Evolutionary conservation across 805 yeast species (phyloP).

Genomic region (Groenewaldozyma salmanticensis): DNA sequence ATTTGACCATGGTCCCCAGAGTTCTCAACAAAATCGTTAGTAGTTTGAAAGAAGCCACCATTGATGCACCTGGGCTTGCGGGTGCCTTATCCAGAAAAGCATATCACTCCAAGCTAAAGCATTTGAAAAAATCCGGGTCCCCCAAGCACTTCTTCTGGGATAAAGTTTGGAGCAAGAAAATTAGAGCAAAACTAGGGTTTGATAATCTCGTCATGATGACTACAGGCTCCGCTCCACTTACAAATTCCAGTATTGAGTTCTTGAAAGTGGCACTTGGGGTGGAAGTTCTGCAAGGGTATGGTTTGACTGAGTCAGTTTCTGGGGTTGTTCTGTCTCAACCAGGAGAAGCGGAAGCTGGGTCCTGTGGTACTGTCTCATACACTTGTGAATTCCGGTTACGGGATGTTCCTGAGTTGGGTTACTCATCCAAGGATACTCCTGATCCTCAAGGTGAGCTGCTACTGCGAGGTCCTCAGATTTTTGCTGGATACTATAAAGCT

Average conservation of each 20-base stretch:
- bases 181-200: conserved; percentile 40
- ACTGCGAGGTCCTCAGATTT: conserved; percentile 56
- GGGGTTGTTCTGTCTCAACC: conserved; percentile 37
- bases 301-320: conserved; percentile 64
- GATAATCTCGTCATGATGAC: conserved; percentile 33
- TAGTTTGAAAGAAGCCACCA: conserved; percentile 42
- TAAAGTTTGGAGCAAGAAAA: conserved; percentile 32
- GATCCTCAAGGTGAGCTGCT: conserved; percentile 51
- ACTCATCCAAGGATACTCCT: conserved; percentile 33
- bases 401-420: conserved; percentile 57
- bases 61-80: conserved; percentile 36
- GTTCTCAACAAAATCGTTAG: conserved; percentile 53
- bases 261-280: conserved; percentile 51
- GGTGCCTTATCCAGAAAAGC: conserved; percentile 34
- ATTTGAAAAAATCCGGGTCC: conserved; percentile 28
- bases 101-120: conserved; percentile 31
- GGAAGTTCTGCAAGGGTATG: conserved; percentile 62
- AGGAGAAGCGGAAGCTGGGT: conserved; percentile 40
- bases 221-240: conserved; percentile 64
- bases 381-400: conserved; percentile 49
- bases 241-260: conserved; percentile 50
- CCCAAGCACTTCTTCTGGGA: conserved; percentile 32
- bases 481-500: conserved; percentile 46
- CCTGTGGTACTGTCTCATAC: conserved; percentile 51
- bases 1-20: conserved; percentile 53